Evolutionary conservation across 768 basidiomycete genomes (phyloP).

Genomic region (Serendipita indica): DNA sequence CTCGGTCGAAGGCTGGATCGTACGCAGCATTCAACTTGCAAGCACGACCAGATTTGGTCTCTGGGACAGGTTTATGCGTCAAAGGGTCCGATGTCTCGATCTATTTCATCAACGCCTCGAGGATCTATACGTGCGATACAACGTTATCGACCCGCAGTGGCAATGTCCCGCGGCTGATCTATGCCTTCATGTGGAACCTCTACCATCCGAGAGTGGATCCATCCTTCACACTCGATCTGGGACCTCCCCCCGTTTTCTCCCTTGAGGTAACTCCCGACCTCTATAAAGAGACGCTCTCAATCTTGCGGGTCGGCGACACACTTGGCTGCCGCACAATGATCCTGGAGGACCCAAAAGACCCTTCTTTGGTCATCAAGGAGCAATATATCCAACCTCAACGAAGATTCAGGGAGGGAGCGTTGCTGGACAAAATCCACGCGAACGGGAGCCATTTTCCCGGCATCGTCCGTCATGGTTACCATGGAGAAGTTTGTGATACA

Average conservation of each 20-base stretch:
- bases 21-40: background rate
- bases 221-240: background rate
- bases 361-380: constrained; percentile 1
- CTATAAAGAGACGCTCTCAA: background rate
- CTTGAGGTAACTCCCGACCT: background rate
- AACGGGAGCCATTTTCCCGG: background rate
- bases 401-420: background rate
- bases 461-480: too few species aligned
- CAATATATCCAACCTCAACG: background rate
- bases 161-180: background rate
- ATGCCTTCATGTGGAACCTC: background rate
- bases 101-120: background rate
- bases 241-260: background rate
- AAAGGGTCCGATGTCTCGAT: background rate
- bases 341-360: background rate
- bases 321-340: background rate
- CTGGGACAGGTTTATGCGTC: background rate
- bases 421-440: background rate
- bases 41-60: background rate
- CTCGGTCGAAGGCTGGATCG: background rate
- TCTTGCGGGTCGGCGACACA: background rate
- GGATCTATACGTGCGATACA: background rate
- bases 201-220: background rate
- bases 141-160: background rate
- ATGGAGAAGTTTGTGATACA: too few species aligned